A percentile compares a stretch with the other conserved stretches of the same genome.
These are phyloP conservation scores for Xylaria venustula DNA, from an alignment of 495 filamentous ascomycete genomes.

Conservation along the genomic window DNA sequence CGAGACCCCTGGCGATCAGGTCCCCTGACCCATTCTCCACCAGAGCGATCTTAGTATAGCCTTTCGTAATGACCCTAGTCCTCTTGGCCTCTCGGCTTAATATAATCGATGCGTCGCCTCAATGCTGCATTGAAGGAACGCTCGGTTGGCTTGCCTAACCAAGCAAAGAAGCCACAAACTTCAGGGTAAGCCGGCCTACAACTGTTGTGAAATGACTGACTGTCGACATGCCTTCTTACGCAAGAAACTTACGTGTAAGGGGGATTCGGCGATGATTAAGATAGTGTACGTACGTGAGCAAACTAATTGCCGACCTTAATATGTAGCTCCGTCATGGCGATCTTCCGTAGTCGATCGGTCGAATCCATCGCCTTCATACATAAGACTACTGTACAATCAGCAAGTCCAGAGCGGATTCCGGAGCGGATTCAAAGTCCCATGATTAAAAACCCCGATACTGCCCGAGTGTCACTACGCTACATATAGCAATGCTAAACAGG, in stretches of 20 bases:
- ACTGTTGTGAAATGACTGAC: not conserved
- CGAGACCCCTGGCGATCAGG: slow-evolving; percentile 9
- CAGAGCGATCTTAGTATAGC: slow-evolving; percentile 3
- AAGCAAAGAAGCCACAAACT: not conserved
- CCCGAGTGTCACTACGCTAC: too few relatives aligned
- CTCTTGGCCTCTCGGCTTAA: slow-evolving; percentile 5
- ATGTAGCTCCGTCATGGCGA: not conserved
- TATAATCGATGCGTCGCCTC: not conserved
- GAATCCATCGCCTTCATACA: too few relatives aligned
- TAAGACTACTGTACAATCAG: not conserved
- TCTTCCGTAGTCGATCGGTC: slow-evolving; percentile 7
- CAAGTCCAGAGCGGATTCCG: not conserved
- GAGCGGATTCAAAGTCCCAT: too few relatives aligned
- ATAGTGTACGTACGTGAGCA: not conserved
- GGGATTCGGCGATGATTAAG: too few relatives aligned
- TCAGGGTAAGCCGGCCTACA: not conserved
- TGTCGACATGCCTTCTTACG: too few relatives aligned
- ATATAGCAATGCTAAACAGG: not conserved
- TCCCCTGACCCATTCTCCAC: slow-evolving; percentile 6
- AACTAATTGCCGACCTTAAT: not conserved
- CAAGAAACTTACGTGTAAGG: too few relatives aligned
- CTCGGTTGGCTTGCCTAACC: not conserved
- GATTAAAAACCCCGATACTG: too few relatives aligned
- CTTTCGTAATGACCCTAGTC: not conserved
- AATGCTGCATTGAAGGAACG: not conserved